Conservation (phyloP, 176 grass and related monocot species). For the Luzula sylvatica region DNA sequence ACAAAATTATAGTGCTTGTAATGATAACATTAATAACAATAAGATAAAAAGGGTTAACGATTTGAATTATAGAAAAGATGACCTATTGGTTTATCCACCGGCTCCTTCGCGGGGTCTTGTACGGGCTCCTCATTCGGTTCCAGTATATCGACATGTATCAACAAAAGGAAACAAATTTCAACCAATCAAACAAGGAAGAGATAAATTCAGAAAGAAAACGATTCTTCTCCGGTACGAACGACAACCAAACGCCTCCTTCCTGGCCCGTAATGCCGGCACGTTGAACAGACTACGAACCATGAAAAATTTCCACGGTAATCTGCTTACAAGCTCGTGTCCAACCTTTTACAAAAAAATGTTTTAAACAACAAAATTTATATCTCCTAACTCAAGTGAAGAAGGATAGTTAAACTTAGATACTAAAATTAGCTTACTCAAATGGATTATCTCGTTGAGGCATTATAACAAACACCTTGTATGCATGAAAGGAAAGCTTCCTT, state of each 20-base stretch:
- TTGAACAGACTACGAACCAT: neutral
- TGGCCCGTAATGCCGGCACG: neutral
- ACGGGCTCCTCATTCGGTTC: slow-evolving; percentile 3
- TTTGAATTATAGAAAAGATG: slow-evolving; percentile 1
- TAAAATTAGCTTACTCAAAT: too few relatives aligned
- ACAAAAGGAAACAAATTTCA: neutral
- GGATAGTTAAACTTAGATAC: too few relatives aligned
- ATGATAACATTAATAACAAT: neutral
- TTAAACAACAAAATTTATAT: too few relatives aligned
- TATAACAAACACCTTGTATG: too few relatives aligned
- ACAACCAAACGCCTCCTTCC: too few relatives aligned
- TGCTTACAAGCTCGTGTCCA: neutral
- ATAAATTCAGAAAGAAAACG: neutral
- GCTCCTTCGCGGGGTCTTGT: neutral
- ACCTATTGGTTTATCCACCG: slow-evolving; percentile 13
- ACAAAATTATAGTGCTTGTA: too few relatives aligned
- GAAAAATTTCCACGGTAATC: slow-evolving; percentile 16
- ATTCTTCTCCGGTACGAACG: too few relatives aligned
- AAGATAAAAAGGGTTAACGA: too few relatives aligned
- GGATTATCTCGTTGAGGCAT: too few relatives aligned
- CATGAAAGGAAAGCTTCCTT: too few relatives aligned
- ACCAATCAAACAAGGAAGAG: neutral
- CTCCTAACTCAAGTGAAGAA: too few relatives aligned
- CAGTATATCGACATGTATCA: slow-evolving; percentile 4
- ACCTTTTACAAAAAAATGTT: too few relatives aligned